These are phyloP conservation scores for Psidium guajava DNA, from an alignment of 345 rosid species.

Conservation along the genomic window DNA sequence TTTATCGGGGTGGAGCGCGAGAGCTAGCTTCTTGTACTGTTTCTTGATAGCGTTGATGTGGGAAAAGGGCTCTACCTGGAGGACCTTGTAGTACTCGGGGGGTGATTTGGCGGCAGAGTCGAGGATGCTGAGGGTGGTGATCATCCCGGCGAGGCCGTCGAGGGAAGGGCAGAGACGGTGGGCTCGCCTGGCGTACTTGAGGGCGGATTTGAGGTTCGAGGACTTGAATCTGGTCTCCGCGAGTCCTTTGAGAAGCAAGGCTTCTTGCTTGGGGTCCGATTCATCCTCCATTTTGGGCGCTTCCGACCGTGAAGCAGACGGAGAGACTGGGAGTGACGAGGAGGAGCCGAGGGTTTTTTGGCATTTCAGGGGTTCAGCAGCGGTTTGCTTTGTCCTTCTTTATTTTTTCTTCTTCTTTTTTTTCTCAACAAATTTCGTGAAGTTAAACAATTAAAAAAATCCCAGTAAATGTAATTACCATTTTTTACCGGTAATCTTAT, in stretches of 20 bases:
- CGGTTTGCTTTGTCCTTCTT: neutral
- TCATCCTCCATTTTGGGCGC: neutral
- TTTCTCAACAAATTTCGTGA: too few relatives aligned
- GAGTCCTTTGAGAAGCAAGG: conserved; percentile 32
- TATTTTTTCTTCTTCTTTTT: too few relatives aligned
- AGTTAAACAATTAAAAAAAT: too few relatives aligned
- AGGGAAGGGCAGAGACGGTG: conserved; percentile 37
- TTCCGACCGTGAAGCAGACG: neutral
- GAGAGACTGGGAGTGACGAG: neutral
- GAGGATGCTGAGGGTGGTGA: conserved; percentile 55
- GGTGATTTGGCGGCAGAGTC: conserved; percentile 7
- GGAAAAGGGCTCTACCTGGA: conserved; percentile 87
- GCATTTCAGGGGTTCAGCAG: neutral
- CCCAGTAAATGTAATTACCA: too few relatives aligned
- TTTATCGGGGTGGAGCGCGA: conserved; percentile 73
- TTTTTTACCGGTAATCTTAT: too few relatives aligned
- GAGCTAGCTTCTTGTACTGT: conserved; percentile 65
- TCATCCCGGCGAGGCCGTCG: conserved; percentile 56
- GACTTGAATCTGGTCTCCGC: conserved; percentile 43
- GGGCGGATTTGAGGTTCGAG: conserved; percentile 47
- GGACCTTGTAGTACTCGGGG: conserved; percentile 67
- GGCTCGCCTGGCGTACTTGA: conserved; percentile 55
- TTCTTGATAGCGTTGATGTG: conserved; percentile 49
- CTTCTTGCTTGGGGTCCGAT: conserved; percentile 29
- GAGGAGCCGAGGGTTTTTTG: neutral